A percentile compares a stretch with the other conserved stretches of the same genome.
These are phyloP conservation scores for Penicillium sclerotigenum DNA, from an alignment of 2,329 filamentous ascomycete genomes.

Conservation along the genomic window DNA sequence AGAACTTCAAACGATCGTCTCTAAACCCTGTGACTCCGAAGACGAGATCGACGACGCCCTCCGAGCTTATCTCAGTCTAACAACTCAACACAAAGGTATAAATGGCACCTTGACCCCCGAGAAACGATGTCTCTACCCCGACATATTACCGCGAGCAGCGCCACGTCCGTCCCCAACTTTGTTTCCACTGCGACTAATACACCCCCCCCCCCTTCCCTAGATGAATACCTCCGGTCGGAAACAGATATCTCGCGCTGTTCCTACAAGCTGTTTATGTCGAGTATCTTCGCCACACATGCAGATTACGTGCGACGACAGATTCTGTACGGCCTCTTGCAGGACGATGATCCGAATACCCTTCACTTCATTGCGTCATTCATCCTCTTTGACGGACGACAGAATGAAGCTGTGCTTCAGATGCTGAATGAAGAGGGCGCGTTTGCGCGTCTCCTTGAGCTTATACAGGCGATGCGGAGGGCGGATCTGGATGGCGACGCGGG, in stretches of 20 bases:
- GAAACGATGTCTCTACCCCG: neutral
- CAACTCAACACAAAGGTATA: constrained; percentile 66
- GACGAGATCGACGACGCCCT: constrained; percentile 78
- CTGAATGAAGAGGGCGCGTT: constrained; percentile 89
- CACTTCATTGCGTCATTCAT: constrained; percentile 81
- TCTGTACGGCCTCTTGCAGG: constrained; percentile 80
- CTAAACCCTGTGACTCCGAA: constrained; percentile 57
- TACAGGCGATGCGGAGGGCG: constrained; percentile 61
- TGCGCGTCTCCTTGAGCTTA: constrained; percentile 74
- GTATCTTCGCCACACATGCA: constrained; percentile 68
- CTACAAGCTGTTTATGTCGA: constrained; percentile 71
- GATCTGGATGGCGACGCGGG: constrained; percentile 49
- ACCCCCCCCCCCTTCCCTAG: constrained; percentile 35
- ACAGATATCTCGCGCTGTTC: constrained; percentile 78
- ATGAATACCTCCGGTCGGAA: constrained; percentile 70
- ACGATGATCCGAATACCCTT: constrained; percentile 77
- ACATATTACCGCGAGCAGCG: neutral
- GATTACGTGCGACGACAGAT: constrained; percentile 92
- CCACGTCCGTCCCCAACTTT: neutral
- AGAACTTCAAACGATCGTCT: constrained; percentile 68
- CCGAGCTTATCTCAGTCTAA: constrained; percentile 77
- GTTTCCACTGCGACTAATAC: constrained; percentile 10
- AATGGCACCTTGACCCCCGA: neutral
- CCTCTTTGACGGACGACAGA: constrained; percentile 76
- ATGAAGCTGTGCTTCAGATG: constrained; percentile 75